phyloP scores from a whole-genome alignment of 768 basidiomycete species.

The Strobilomyces dryophilus region DNA sequence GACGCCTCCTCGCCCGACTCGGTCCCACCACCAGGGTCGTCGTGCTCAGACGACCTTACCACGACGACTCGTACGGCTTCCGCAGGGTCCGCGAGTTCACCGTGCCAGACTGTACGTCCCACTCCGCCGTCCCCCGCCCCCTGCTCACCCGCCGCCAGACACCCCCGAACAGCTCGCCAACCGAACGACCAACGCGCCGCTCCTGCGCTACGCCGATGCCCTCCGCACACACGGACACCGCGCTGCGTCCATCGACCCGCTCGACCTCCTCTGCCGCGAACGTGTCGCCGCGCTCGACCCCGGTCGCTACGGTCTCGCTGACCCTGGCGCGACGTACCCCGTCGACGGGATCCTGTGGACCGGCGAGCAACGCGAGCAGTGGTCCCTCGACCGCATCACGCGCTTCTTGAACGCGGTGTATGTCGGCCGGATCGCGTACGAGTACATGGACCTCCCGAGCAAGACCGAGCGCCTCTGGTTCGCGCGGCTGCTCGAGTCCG shows the following conservation, averaged over 20 bases:
- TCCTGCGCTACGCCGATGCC: slow-evolving; percentile 86
- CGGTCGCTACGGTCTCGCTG: slow-evolving; percentile 65
- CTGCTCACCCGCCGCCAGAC: slow-evolving; percentile 38
- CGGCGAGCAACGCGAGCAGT: slow-evolving; percentile 37
- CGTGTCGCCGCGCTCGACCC: slow-evolving; percentile 75
- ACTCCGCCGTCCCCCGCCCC: neutral
- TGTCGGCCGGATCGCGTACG: slow-evolving; percentile 83
- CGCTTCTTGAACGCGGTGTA: slow-evolving; percentile 70
- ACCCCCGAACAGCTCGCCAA: slow-evolving; percentile 62
- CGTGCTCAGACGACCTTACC: slow-evolving; percentile 43
- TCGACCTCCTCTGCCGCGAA: slow-evolving; percentile 84
- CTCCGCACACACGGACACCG: slow-evolving; percentile 83
- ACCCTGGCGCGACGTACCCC: slow-evolving; percentile 53
- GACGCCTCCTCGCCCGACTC: slow-evolving; percentile 8
- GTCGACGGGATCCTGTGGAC: slow-evolving; percentile 85
- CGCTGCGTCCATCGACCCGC: slow-evolving; percentile 81
- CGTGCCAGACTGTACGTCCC: slow-evolving; percentile 66
- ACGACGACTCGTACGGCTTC: slow-evolving; percentile 79
- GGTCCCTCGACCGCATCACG: slow-evolving; percentile 69
- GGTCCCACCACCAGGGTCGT: slow-evolving; percentile 15
- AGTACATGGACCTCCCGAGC: slow-evolving; percentile 86
- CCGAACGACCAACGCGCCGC: slow-evolving; percentile 65
- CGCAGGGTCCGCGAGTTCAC: slow-evolving; percentile 58
- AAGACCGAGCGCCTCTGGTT: slow-evolving; percentile 90
- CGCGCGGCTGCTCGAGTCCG: slow-evolving; percentile 73